A percentile compares a stretch with the other conserved stretches of the same genome.
Conservation (phyloP, 345 rosid species). For the Corymbia maculata region DNA sequence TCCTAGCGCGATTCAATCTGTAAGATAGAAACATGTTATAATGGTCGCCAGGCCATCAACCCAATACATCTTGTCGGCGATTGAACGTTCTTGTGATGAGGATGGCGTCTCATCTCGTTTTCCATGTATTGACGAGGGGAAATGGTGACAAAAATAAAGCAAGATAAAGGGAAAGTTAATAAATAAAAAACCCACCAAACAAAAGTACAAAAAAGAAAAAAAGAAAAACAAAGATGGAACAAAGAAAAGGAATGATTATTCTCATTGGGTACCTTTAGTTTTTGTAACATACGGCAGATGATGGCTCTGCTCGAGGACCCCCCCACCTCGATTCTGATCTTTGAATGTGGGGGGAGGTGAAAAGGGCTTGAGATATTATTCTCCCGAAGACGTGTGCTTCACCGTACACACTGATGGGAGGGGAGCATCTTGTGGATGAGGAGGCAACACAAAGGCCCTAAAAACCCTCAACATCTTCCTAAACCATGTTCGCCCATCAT, state of each 20-base stretch:
- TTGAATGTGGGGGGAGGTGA: neutral
- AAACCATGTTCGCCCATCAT: constrained; percentile 3
- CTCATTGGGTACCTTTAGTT: constrained; percentile 3
- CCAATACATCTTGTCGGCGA: neutral
- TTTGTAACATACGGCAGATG: constrained; percentile 1
- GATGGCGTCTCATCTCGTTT: neutral
- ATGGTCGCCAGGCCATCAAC: neutral
- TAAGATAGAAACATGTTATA: neutral
- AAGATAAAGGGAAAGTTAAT: constrained; percentile 4
- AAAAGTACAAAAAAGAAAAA: neutral
- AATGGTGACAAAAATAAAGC: neutral
- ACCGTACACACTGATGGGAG: neutral
- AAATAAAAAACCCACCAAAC: neutral
- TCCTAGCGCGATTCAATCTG: neutral
- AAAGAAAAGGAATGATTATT: neutral
- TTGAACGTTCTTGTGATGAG: neutral
- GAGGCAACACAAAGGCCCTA: neutral
- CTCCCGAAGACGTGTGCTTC: constrained; percentile 1
- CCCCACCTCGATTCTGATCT: neutral
- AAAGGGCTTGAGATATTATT: neutral
- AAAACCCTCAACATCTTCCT: neutral
- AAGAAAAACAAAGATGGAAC: neutral
- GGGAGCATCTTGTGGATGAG: neutral
- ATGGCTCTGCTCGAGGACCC: neutral
- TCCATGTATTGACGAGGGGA: neutral